Base-by-base conservation (phyloP, 306 rosid species). In the Comarum palustre region DNA sequence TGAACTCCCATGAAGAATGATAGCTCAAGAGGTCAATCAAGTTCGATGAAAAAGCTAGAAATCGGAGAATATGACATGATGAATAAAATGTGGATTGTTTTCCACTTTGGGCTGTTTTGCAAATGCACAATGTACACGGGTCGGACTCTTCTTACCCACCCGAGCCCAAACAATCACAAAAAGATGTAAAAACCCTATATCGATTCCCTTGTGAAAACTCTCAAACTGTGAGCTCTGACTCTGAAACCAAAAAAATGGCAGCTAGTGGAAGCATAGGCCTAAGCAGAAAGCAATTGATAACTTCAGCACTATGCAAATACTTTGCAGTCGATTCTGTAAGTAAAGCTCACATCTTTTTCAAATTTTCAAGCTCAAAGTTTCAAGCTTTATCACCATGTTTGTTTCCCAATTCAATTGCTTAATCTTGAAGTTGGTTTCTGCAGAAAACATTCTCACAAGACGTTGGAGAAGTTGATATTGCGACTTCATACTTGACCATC, bases 321-420 rank as follows among this genome's bases (percentile, higher is more conserved):
- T 68, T 85, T 71, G 70, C 89, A 50, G 51, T 91, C 75, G 88
- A 94, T 78, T 79, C 85, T 67, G 98, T 94, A 80, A 87, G 91
- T 74, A 52, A 52, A 59, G 69, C 69, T 39, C 43, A 2, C 3
- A 22, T 15, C 64, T 22, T 58, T 52, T 16, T 70, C 34, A 70
- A 70, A 47, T 2, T 69, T 34, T n/a, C 50, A 57, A 39, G n/a
- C 25, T 60, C 19, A 60, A 64, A 50, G 71, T 31, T 62, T 63
- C 62, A 42, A 74, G 25, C 25, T 79, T 79, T 41, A 5, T 62
- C 46, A 50, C 42, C 66, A 46, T 59, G 10, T 39, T 48, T 24
- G 27, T 10, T 47, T 15, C 32, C n/a, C 25, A 41, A 32, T 54
- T 64, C 24, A 14, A 39, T 45, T 66, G 69, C 65, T 82, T 41